These are phyloP conservation scores for Pilaira anomala DNA, from an alignment of 192 early-diverging fungal genomes.

Conservation along the genomic window DNA sequence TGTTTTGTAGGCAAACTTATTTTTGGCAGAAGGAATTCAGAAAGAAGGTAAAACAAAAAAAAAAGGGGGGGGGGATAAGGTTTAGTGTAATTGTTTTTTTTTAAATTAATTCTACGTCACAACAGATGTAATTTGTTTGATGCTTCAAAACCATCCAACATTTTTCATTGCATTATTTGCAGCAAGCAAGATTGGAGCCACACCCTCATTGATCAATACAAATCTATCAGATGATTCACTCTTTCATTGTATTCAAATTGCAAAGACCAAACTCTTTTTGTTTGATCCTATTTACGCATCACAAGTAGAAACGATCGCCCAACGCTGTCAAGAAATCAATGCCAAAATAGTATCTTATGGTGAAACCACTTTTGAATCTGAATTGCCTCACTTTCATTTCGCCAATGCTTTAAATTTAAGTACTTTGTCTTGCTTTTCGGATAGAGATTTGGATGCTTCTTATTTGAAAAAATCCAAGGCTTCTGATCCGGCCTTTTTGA, in stretches of 20 bases:
- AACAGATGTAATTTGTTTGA: slow-evolving; percentile 54
- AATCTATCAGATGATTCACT: slow-evolving; percentile 43
- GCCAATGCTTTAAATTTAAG: slow-evolving; percentile 28
- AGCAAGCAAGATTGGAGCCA: slow-evolving; percentile 53
- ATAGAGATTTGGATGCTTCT: slow-evolving; percentile 18
- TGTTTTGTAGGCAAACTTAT: slow-evolving; percentile 25
- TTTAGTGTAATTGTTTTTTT: not conserved
- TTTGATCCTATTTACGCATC: slow-evolving; percentile 42
- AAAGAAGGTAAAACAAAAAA: slow-evolving; percentile 13
- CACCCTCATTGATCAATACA: slow-evolving; percentile 59
- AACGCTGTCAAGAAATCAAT: slow-evolving; percentile 6
- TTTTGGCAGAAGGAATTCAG: slow-evolving; percentile 23
- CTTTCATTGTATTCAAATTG: slow-evolving; percentile 41
- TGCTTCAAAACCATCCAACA: slow-evolving; percentile 51
- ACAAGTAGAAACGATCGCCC: slow-evolving; percentile 21
- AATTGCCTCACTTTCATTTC: slow-evolving; percentile 14
- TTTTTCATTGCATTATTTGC: slow-evolving; percentile 55
- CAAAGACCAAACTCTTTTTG: slow-evolving; percentile 38
- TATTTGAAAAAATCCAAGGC: slow-evolving; percentile 17
- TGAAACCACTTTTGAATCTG: slow-evolving; percentile 24
- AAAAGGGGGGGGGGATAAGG: too few relatives aligned
- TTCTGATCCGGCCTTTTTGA: slow-evolving; percentile 38
- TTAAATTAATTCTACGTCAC: slow-evolving; percentile 23
- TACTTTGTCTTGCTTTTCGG: slow-evolving; percentile 29
- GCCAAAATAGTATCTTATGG: slow-evolving; percentile 30